These are phyloP conservation scores for Podospora bellae-mahoneyi DNA, from an alignment of 495 filamentous ascomycete genomes.

Conservation along the genomic window DNA sequence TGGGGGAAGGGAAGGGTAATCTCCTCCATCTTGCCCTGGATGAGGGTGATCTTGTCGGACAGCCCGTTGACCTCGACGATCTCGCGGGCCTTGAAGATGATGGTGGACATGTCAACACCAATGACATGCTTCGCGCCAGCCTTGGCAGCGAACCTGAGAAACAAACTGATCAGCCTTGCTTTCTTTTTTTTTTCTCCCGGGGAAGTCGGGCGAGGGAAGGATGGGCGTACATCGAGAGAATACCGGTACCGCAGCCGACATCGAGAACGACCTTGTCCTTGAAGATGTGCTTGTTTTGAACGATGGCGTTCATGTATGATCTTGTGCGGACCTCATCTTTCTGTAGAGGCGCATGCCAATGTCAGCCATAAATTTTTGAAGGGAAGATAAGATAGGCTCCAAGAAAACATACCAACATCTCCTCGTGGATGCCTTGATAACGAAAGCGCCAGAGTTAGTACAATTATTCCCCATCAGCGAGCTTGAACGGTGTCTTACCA, in stretches of 20 bases:
- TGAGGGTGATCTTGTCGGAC: slow-evolving; percentile 69
- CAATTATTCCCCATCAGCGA: slow-evolving; percentile 22
- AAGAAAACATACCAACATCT: slow-evolving; percentile 81
- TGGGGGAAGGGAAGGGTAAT: slow-evolving; percentile 72
- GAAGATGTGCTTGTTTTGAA: slow-evolving; percentile 89
- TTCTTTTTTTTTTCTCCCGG: background rate
- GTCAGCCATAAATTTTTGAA: slow-evolving; percentile 16
- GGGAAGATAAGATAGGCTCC: slow-evolving; percentile 15
- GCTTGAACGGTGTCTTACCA: slow-evolving; percentile 56
- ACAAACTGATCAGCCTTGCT: background rate
- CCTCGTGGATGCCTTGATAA: slow-evolving; percentile 82
- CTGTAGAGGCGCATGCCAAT: slow-evolving; percentile 41
- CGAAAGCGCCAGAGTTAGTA: slow-evolving; percentile 29
- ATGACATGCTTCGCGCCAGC: slow-evolving; percentile 89
- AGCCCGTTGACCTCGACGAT: slow-evolving; percentile 81
- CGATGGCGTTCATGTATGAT: slow-evolving; percentile 94
- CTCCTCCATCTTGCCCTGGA: slow-evolving; percentile 92
- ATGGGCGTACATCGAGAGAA: slow-evolving; percentile 70
- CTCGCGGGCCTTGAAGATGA: slow-evolving; percentile 82
- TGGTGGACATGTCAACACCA: slow-evolving; percentile 89
- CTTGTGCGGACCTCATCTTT: slow-evolving; percentile 97
- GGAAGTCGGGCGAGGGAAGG: slow-evolving; percentile 4
- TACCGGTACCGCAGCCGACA: slow-evolving; percentile 89
- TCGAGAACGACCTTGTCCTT: slow-evolving; percentile 87
- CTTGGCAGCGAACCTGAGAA: slow-evolving; percentile 71